These are phyloP conservation scores for Lentinula detonsa DNA, from an alignment of 768 basidiomycete genomes.

Conservation along the genomic window DNA sequence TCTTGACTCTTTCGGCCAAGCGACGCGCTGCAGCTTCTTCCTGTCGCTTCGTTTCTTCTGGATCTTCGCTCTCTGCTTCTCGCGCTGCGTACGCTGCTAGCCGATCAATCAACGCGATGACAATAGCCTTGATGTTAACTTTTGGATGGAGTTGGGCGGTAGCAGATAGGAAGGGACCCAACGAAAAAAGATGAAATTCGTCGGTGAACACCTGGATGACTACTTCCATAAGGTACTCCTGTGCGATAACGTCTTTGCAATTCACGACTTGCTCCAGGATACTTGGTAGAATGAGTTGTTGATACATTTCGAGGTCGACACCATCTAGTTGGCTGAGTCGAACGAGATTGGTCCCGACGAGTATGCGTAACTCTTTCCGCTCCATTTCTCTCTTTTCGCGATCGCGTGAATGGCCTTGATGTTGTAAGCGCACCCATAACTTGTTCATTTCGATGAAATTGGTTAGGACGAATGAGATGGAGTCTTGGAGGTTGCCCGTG, in stretches of 20 bases:
- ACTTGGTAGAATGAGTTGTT: constrained; percentile 78
- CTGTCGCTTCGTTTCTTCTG: constrained; percentile 87
- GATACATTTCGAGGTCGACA: constrained; percentile 92
- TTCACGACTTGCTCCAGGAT: constrained; percentile 96
- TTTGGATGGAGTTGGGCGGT: constrained; percentile 96
- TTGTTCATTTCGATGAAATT: constrained; percentile 99
- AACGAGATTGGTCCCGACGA: constrained; percentile 97
- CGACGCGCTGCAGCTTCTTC: constrained; percentile 91
- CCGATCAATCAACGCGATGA: constrained; percentile 95
- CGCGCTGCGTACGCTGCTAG: constrained; percentile 94
- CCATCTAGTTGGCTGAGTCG: constrained; percentile 93
- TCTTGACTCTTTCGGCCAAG: constrained; percentile 80
- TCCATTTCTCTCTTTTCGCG: constrained; percentile 97
- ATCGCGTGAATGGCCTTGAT: constrained; percentile 95
- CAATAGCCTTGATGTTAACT: constrained; percentile 98
- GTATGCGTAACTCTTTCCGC: constrained; percentile 87
- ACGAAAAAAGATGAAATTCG: constrained; percentile 93
- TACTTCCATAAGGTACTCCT: constrained; percentile 99
- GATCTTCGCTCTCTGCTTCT: constrained; percentile 94
- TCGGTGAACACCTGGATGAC: constrained; percentile 99
- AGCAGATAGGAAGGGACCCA: constrained; percentile 94
- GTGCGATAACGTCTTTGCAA: constrained; percentile 97
- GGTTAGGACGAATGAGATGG: constrained; percentile 91
- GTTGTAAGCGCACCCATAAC: constrained; percentile 97
- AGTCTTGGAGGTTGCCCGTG: constrained; percentile 87